phyloP scores from a whole-genome alignment of 495 filamentous ascomycete species.

The Penicillium soppii region DNA sequence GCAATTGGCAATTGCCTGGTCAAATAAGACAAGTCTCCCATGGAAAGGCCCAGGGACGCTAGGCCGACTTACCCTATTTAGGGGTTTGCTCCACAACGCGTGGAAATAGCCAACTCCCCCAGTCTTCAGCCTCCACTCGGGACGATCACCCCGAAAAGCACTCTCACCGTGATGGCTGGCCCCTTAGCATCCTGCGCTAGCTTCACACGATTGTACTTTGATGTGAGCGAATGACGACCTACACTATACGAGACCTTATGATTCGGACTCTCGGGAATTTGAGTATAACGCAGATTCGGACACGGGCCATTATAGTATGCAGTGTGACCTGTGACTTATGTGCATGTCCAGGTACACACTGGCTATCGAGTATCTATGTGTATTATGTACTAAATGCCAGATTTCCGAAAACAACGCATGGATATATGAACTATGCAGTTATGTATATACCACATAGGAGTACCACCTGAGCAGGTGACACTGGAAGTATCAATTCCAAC shows the following conservation, averaged over 20 bases:
- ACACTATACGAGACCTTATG: too few relatives aligned
- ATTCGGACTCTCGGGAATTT: background rate
- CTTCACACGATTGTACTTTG: too few relatives aligned
- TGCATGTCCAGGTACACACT: background rate
- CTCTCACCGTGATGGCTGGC: background rate
- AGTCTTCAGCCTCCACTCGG: background rate
- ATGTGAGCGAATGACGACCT: too few relatives aligned
- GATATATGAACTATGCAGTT: too few relatives aligned
- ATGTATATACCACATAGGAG: too few relatives aligned
- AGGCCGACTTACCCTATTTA: constrained; percentile 10
- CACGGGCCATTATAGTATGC: background rate
- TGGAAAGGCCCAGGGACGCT: constrained; percentile 4
- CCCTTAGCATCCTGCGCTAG: too few relatives aligned
- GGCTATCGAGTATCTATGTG: background rate
- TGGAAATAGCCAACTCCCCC: constrained; percentile 3
- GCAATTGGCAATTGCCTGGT: constrained; percentile 14
- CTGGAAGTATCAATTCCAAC: too few relatives aligned
- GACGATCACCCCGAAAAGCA: background rate
- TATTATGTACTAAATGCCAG: too few relatives aligned
- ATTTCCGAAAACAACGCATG: too few relatives aligned
- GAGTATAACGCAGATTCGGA: background rate
- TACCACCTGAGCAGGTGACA: too few relatives aligned
- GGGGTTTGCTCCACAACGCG: constrained; percentile 6
- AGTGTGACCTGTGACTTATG: background rate
- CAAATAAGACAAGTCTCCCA: background rate